These are phyloP conservation scores for Aspergillus sparsus DNA, from an alignment of 495 filamentous ascomycete species.

Conservation along the genomic window DNA sequence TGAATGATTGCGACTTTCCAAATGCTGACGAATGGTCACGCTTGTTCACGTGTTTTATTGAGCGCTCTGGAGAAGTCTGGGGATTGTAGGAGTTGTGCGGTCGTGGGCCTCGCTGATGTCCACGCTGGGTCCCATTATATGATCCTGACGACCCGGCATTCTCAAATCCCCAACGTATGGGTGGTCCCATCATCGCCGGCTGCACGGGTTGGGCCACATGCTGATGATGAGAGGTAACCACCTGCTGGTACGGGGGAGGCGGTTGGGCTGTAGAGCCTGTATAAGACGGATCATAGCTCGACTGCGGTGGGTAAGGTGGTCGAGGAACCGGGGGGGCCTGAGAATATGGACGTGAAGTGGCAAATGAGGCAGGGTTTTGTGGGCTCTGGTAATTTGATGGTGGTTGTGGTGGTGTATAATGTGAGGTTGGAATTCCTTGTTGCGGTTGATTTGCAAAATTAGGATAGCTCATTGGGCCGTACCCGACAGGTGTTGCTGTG, in stretches of 20 bases:
- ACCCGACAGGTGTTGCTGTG: slow-evolving; percentile 29
- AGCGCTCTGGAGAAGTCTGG: slow-evolving; percentile 37
- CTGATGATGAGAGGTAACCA: slow-evolving; percentile 25
- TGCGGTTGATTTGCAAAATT: slow-evolving; percentile 35
- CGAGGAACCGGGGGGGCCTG: slow-evolving; percentile 31
- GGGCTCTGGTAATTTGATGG: slow-evolving; percentile 30
- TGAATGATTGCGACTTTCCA: slow-evolving; percentile 40
- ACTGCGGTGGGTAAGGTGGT: slow-evolving; percentile 31
- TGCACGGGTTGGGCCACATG: slow-evolving; percentile 34
- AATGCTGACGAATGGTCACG: slow-evolving; percentile 47
- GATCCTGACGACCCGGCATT: slow-evolving; percentile 27
- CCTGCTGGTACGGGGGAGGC: slow-evolving; percentile 31
- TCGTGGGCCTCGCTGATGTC: slow-evolving; percentile 39
- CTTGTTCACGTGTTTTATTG: slow-evolving; percentile 35
- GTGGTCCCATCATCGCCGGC: slow-evolving; percentile 57
- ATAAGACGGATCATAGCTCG: slow-evolving; percentile 36
- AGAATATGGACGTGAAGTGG: slow-evolving; percentile 30
- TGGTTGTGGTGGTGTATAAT: slow-evolving; percentile 29
- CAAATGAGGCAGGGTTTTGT: slow-evolving; percentile 27
- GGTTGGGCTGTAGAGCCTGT: slow-evolving; percentile 27
- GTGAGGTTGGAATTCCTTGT: slow-evolving; percentile 31
- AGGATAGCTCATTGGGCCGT: slow-evolving; percentile 35
- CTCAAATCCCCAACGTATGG: slow-evolving; percentile 60
- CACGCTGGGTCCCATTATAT: slow-evolving; percentile 27
- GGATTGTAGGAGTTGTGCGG: slow-evolving; percentile 51